These are phyloP conservation scores for Colletotrichum sp. DNA, from an alignment of 2,329 filamentous ascomycete genomes.

Conservation along the genomic window DNA sequence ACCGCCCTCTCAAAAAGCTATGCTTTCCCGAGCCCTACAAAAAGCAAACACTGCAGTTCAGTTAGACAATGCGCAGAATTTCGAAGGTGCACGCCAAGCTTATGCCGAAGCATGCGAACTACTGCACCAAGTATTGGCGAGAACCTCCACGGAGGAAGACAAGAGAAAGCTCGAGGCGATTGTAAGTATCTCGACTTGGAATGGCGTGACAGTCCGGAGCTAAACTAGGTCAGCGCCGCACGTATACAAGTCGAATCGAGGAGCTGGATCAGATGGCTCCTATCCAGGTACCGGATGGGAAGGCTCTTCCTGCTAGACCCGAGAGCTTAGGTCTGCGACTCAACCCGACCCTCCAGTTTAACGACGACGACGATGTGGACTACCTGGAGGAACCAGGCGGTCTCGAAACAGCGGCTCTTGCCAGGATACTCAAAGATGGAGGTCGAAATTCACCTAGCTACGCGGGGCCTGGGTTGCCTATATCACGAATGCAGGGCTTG, in stretches of 20 bases:
- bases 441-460: not conserved
- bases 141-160: conserved; percentile 86
- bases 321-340: conserved; percentile 61
- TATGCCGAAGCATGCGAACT: conserved; percentile 91
- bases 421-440: conserved; percentile 41
- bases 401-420: conserved; percentile 58
- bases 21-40: conserved; percentile 93
- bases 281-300: conserved; percentile 59
- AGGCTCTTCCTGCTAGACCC: conserved; percentile 75
- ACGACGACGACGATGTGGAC: conserved; percentile 48
- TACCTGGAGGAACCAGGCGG: conserved; percentile 47
- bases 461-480: conserved; percentile 7
- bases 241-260: conserved; percentile 87
- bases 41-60: conserved; percentile 96
- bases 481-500: conserved; percentile 17
- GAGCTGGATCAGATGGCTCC: conserved; percentile 79
- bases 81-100: conserved; percentile 86
- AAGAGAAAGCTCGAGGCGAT: conserved; percentile 91
- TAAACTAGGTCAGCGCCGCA: conserved; percentile 68
- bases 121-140: conserved; percentile 84
- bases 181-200: conserved; percentile 58
- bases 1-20: conserved; percentile 83
- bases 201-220: not conserved
- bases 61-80: conserved; percentile 94
- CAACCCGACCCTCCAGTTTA: conserved; percentile 29